Percentiles rank a stretch among this genome's conserved stretches.
These are phyloP conservation scores for Postia placenta DNA, from an alignment of 768 basidiomycete genomes.

Conservation along the genomic window DNA sequence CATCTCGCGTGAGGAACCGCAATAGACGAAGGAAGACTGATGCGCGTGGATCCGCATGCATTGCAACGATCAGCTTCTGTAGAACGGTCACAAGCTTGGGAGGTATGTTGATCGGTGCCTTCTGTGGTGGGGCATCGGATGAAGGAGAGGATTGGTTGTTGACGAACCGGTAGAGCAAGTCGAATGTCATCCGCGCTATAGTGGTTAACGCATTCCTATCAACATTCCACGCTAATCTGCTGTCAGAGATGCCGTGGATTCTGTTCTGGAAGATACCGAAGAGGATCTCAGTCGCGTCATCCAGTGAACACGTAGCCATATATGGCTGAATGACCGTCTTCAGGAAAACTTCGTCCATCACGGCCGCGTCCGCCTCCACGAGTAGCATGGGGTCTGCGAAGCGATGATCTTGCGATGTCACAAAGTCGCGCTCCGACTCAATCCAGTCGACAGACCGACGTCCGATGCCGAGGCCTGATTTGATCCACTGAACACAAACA, in stretches of 20 bases:
- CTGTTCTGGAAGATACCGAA: neutral
- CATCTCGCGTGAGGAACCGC: neutral
- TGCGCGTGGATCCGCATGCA: neutral
- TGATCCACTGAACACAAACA: neutral
- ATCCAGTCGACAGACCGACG: constrained; percentile 8
- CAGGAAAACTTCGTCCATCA: constrained; percentile 16
- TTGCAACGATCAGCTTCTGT: neutral
- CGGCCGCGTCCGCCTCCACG: constrained; percentile 9
- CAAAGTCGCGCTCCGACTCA: constrained; percentile 7
- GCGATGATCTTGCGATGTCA: neutral
- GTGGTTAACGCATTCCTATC: neutral
- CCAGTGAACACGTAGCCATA: constrained; percentile 8
- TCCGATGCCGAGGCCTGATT: neutral
- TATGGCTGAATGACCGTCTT: constrained; percentile 10
- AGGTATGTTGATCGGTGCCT: neutral
- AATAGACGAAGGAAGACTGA: neutral
- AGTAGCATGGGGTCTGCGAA: constrained; percentile 6
- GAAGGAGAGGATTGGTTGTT: neutral
- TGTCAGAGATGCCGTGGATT: neutral
- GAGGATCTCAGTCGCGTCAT: constrained; percentile 2
- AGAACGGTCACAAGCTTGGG: neutral
- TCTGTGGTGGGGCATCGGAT: neutral
- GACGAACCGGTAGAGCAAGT: neutral
- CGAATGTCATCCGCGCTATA: neutral
- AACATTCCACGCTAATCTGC: neutral